These are phyloP conservation scores for Chlamydomonas reinhardtii DNA, from an alignment of 163 green algal species.

Conservation along the genomic window DNA sequence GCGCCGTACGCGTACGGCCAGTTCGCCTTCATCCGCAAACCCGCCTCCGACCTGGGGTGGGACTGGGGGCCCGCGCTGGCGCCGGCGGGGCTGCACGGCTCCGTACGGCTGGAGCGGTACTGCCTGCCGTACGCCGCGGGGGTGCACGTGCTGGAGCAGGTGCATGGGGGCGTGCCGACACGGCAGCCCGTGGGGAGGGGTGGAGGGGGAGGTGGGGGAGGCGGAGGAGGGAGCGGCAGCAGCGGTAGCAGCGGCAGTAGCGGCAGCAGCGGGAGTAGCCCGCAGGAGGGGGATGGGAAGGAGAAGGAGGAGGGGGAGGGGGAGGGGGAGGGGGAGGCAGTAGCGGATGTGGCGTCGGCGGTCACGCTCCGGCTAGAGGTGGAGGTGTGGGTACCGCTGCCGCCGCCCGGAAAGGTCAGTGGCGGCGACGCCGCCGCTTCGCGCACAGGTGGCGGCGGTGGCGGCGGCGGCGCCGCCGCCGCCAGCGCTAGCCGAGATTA, in stretches of 20 bases:
- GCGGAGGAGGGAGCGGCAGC: neutral
- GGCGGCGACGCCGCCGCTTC: neutral
- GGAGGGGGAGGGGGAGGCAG: too few species aligned
- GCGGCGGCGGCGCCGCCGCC: too few species aligned
- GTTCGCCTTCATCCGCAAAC: conserved; percentile 84
- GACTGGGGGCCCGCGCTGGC: conserved; percentile 77
- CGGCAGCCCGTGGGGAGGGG: too few species aligned
- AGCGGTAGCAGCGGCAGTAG: neutral
- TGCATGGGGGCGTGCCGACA: neutral
- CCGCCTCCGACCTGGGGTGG: conserved; percentile 87
- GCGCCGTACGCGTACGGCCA: conserved; percentile 47
- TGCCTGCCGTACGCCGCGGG: conserved; percentile 47
- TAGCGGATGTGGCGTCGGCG: neutral
- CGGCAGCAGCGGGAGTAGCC: too few species aligned
- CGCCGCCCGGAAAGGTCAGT: neutral
- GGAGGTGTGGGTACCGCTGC: conserved; percentile 45
- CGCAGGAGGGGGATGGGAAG: too few species aligned
- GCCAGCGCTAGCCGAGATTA: too few species aligned
- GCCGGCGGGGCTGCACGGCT: conserved; percentile 73
- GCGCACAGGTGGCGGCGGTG: too few species aligned
- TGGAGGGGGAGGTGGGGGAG: too few species aligned
- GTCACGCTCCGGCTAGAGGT: conserved; percentile 59
- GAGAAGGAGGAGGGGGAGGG: too few species aligned
- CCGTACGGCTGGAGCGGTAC: conserved; percentile 65
- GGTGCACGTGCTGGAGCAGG: conserved; percentile 30